A percentile compares a stretch with the other conserved stretches of the same genome.
phyloP scores from a whole-genome alignment of 495 filamentous ascomycete genomes.

The Penicillium paradoxum region DNA sequence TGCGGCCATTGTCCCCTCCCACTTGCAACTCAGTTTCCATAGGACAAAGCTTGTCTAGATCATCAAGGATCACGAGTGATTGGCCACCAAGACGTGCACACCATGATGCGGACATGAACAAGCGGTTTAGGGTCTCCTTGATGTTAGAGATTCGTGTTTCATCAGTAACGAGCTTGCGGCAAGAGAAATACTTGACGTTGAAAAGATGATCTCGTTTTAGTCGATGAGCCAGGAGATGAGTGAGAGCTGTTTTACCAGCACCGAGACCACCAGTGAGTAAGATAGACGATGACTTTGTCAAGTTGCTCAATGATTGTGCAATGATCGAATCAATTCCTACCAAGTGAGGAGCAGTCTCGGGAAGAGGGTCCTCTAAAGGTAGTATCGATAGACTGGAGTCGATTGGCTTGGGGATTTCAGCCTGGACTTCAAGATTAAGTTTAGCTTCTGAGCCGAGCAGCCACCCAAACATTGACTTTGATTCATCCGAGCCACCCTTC shows the following conservation, averaged over 20 bases:
- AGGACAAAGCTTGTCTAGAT: conserved; percentile 87
- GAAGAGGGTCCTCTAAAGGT: conserved; percentile 50
- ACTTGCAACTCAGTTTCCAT: conserved; percentile 89
- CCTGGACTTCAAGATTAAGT: conserved; percentile 64
- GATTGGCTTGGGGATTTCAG: conserved; percentile 57
- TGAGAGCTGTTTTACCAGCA: conserved; percentile 78
- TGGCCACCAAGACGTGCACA: conserved; percentile 77
- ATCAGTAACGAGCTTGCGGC: conserved; percentile 77
- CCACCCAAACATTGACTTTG: conserved; percentile 61
- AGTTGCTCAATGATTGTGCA: conserved; percentile 60
- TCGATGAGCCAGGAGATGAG: conserved; percentile 58
- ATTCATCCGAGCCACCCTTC: conserved; percentile 36
- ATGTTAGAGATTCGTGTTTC: conserved; percentile 82
- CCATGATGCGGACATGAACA: conserved; percentile 89
- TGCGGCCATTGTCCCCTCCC: conserved; percentile 84
- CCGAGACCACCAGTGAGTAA: conserved; percentile 84
- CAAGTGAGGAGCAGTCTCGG: conserved; percentile 52
- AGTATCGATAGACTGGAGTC: conserved; percentile 43
- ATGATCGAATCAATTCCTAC: conserved; percentile 82
- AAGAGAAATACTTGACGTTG: conserved; percentile 76
- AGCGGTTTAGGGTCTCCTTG: conserved; percentile 76
- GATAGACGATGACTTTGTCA: conserved; percentile 82
- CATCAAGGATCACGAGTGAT: conserved; percentile 81
- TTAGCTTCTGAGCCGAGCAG: conserved; percentile 69
- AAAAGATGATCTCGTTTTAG: conserved; percentile 63